Conservation (phyloP, 768 basidiomycete genomes). For the Xerocomellus amylosporus region DNA sequence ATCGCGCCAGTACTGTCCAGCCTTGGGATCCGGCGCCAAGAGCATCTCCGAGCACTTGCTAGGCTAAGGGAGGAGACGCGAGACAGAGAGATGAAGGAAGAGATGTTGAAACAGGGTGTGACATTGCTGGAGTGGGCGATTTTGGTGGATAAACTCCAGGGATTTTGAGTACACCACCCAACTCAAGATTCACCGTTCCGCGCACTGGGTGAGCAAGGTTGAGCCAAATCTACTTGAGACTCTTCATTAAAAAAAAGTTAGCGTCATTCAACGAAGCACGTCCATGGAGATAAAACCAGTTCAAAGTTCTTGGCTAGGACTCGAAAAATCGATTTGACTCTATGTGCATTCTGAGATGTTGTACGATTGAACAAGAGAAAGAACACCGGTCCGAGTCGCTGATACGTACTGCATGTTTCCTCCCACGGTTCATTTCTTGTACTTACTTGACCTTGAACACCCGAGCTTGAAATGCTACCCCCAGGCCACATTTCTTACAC, state of each 20-base stretch:
- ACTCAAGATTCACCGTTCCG: background rate
- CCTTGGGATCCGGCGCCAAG: slow-evolving; percentile 57
- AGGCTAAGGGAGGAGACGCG: slow-evolving; percentile 62
- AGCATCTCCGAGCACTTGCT: slow-evolving; percentile 62
- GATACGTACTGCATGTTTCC: background rate
- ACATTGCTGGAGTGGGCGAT: slow-evolving; percentile 81
- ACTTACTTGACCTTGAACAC: background rate
- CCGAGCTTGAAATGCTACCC: too few species aligned
- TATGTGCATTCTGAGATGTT: background rate
- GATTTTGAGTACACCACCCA: slow-evolving; percentile 22
- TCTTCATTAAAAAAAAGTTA: background rate
- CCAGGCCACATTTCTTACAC: background rate
- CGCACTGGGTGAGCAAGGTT: background rate
- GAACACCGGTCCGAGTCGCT: too few species aligned
- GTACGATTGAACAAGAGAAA: background rate
- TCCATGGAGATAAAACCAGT: background rate
- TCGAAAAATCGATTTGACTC: background rate
- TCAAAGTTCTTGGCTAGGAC: background rate
- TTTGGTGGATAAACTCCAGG: slow-evolving; percentile 61
- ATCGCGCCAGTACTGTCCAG: slow-evolving; percentile 53
- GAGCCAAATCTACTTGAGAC: background rate
- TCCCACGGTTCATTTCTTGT: background rate
- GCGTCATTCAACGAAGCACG: background rate
- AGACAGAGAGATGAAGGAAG: slow-evolving; percentile 67
- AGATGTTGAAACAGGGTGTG: slow-evolving; percentile 63